Conservation (phyloP, 2,329 filamentous ascomycete species). For the Pseudocercospora vitis region DNA sequence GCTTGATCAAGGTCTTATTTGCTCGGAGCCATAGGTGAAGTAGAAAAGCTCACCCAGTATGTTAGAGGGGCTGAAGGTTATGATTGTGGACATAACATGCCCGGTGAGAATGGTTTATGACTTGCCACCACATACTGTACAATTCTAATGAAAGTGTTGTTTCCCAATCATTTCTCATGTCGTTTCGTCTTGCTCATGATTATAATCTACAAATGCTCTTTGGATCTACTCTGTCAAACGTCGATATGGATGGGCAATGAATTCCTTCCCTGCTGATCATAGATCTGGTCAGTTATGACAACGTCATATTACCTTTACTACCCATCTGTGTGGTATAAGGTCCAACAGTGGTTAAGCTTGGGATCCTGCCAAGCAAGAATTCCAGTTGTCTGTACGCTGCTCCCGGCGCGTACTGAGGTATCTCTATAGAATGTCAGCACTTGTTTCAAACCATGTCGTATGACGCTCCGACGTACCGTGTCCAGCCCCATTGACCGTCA, state of each 20-base stretch:
- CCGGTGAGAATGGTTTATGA: too few relatives aligned
- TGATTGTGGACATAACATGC: too few relatives aligned
- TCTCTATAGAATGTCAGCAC: conserved; percentile 9
- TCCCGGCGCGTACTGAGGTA: conserved; percentile 44
- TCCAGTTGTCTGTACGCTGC: conserved; percentile 46
- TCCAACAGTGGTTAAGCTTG: neutral
- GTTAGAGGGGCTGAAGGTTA: too few relatives aligned
- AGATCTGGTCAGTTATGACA: neutral
- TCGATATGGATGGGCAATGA: neutral
- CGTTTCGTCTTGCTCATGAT: too few relatives aligned
- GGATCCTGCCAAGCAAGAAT: conserved; percentile 44
- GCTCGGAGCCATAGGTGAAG: neutral
- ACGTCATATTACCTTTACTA: neutral
- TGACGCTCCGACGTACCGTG: conserved; percentile 16
- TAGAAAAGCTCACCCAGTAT: too few relatives aligned
- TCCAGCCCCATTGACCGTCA: conserved; percentile 27
- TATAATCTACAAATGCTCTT: too few relatives aligned
- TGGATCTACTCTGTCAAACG: too few relatives aligned
- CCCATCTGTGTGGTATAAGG: neutral
- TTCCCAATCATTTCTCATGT: too few relatives aligned
- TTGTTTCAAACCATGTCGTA: neutral
- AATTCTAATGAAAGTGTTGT: too few relatives aligned
- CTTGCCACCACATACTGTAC: too few relatives aligned
- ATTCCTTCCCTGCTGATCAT: neutral
- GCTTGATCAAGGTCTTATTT: conserved; percentile 9